Evolutionary conservation across 2,329 filamentous ascomycete genomes (phyloP), one percentile per base, ranked within the genome.

Genomic region (Thelonectria rubi): DNA sequence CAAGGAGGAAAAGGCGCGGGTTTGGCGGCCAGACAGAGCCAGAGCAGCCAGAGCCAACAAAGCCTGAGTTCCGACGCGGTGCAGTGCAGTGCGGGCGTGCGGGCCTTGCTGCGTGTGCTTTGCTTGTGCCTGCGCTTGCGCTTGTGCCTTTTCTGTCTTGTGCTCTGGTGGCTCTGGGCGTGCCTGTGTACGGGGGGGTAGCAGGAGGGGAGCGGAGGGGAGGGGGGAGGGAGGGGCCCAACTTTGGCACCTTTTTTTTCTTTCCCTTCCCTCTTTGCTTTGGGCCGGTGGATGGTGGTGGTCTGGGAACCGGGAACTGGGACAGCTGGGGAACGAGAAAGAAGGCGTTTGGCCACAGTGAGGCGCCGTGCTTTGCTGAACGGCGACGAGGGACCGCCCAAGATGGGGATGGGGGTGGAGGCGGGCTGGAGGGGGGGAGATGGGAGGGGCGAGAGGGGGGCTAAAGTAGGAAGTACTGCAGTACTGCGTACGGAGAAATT

Each of bases 1-100:
- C 65, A 71, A 60, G 69, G 67, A 70, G 66, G 48, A 65, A 62
- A 64, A 58, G 58, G 55, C 52, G 60, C 49, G 63, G 58, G 59
- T 66, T 65, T 59, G 64, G 42, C 18, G 43, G 64, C 53, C 34
- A 37, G 34, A 30, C 26, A 37, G 34, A 63, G 54, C 59, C 59
- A 63, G 34, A 37, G 15, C 46, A 55, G 51, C 63, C 55, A 65
- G 64, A 65, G 61, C 67, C 60, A 69, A 65, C 67, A 64, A 69
- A 65, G 66, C 60, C 65, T 65, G 63, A 69, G 26, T 66, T 60
- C 61, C 59, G 62, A 64, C 51, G 63, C 60, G 62, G 62, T 62
- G 67, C 47, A 55, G 65, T 58, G 64, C 55, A 58, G 65, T 60
- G 64, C 56, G 58, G 51, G 63, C 46, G 60, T 47, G 54, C 55